Percentiles rank a stretch among this genome's conserved stretches.
Evolutionary conservation across 2,329 filamentous ascomycete genomes (phyloP).

Genomic region (Lachnellula willkommii): DNA sequence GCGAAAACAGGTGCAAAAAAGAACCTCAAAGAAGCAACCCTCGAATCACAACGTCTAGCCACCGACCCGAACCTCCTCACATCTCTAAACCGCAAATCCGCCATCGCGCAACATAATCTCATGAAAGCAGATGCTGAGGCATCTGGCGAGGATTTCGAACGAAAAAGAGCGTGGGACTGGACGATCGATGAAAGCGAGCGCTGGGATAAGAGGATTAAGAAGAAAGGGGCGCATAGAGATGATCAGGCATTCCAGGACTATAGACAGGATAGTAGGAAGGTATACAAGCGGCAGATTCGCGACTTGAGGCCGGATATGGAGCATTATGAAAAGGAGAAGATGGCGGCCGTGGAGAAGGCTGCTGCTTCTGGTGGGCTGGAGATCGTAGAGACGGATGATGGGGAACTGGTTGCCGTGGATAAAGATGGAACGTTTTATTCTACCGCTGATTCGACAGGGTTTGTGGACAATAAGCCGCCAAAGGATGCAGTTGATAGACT

Average conservation of each 20-base stretch:
- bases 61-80: conserved; percentile 73
- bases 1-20: conserved; percentile 65
- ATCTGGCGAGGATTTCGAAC: conserved; percentile 85
- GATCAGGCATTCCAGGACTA: conserved; percentile 90
- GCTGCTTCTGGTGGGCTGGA: conserved; percentile 80
- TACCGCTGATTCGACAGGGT: conserved; percentile 74
- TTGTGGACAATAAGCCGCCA: conserved; percentile 79
- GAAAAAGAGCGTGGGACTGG: conserved; percentile 98
- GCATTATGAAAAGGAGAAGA: conserved; percentile 81
- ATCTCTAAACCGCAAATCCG: conserved; percentile 77
- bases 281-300: conserved; percentile 86
- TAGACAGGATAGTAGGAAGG: conserved; percentile 77
- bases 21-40: conserved; percentile 79
- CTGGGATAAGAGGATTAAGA: conserved; percentile 87
- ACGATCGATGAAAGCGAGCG: conserved; percentile 88
- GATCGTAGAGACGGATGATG: conserved; percentile 91
- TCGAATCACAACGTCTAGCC: conserved; percentile 73
- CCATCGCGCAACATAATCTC: conserved; percentile 85
- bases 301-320: conserved; percentile 73
- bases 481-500: conserved; percentile 83
- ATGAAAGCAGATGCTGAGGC: conserved; percentile 87
- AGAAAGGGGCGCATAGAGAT: conserved; percentile 75
- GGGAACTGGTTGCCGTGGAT: conserved; percentile 91
- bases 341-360: conserved; percentile 76
- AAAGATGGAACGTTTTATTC: conserved; percentile 87